These are phyloP conservation scores for Aschersonia sp. DNA, from an alignment of 2,329 filamentous ascomycete species.

Conservation along the genomic window DNA sequence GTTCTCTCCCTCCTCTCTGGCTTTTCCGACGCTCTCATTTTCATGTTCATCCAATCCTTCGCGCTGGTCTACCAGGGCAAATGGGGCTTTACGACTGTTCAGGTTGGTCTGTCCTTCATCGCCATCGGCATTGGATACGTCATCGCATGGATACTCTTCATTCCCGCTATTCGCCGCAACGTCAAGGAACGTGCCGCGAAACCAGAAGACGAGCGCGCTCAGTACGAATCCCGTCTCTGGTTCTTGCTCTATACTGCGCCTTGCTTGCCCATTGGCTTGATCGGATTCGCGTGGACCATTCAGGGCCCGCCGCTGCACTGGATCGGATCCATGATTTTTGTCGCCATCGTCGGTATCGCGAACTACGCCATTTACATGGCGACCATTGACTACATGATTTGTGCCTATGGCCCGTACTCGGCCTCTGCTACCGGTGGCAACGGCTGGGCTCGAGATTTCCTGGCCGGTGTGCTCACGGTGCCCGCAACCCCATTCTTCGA, in stretches of 20 bases:
- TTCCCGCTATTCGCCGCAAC: slow-evolving; percentile 40
- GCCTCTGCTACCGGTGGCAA: slow-evolving; percentile 66
- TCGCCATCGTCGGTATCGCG: slow-evolving; percentile 52
- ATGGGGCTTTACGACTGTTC: slow-evolving; percentile 45
- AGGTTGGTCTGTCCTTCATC: slow-evolving; percentile 46
- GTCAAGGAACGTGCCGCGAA: slow-evolving; percentile 33
- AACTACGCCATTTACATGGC: slow-evolving; percentile 66
- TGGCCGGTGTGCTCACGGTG: slow-evolving; percentile 57
- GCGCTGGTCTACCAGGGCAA: slow-evolving; percentile 46
- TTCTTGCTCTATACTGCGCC: slow-evolving; percentile 48
- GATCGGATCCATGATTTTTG: slow-evolving; percentile 53
- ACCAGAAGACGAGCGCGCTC: slow-evolving; percentile 40
- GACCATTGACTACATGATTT: slow-evolving; percentile 66
- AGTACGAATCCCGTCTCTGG: slow-evolving; percentile 54
- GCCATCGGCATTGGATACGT: slow-evolving; percentile 54
- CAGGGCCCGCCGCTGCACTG: slow-evolving; percentile 50
- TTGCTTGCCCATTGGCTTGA: slow-evolving; percentile 49
- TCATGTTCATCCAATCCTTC: slow-evolving; percentile 64
- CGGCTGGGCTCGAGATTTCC: slow-evolving; percentile 57
- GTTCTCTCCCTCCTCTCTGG: slow-evolving; percentile 55
- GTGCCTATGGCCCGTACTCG: slow-evolving; percentile 57
- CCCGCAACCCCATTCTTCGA: slow-evolving; percentile 50
- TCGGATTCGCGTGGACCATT: slow-evolving; percentile 56
- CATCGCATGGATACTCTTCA: slow-evolving; percentile 43
- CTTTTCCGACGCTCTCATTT: slow-evolving; percentile 62